Percentiles rank a stretch among this genome's conserved stretches.
Evolutionary conservation across 2,329 filamentous ascomycete species (phyloP).

Genomic region (Lithohypha guttulata): DNA sequence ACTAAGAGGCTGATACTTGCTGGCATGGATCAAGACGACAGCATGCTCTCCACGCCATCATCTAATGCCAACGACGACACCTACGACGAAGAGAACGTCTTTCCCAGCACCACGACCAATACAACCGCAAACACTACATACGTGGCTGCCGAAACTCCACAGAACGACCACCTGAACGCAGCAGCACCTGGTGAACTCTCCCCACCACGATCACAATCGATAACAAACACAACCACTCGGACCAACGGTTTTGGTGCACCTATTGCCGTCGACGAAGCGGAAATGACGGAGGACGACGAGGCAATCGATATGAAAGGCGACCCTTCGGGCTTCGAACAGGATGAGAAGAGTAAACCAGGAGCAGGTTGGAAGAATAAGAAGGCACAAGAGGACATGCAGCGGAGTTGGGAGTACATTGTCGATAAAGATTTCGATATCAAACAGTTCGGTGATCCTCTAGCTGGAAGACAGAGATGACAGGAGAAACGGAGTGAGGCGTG

Average conservation of each 20-base stretch:
- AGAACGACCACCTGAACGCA: slow-evolving; percentile 22
- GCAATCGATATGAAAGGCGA: slow-evolving; percentile 6
- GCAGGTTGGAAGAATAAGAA: slow-evolving; percentile 47
- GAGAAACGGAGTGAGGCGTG: too few relatives aligned
- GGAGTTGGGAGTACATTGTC: slow-evolving; percentile 39
- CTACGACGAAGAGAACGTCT: slow-evolving; percentile 7
- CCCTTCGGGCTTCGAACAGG: background rate
- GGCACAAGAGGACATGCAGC: slow-evolving; percentile 44
- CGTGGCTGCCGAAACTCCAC: slow-evolving; percentile 15
- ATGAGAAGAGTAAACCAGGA: slow-evolving; percentile 34
- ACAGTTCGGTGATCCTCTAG: slow-evolving; percentile 20
- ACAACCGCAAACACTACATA: background rate
- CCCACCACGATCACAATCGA: slow-evolving; percentile 18
- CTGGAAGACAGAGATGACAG: background rate
- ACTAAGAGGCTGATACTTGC: too few relatives aligned
- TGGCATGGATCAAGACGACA: slow-evolving; percentile 20
- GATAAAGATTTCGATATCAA: slow-evolving; percentile 41
- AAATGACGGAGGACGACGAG: slow-evolving; percentile 6
- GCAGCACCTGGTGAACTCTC: slow-evolving; percentile 23
- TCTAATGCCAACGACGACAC: slow-evolving; percentile 11
- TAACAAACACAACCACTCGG: background rate
- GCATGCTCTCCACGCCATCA: slow-evolving; percentile 19
- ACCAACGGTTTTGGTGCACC: slow-evolving; percentile 4
- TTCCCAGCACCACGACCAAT: slow-evolving; percentile 3
- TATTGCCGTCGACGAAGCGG: background rate